phyloP scores from a whole-genome alignment of 768 basidiomycete genomes.

The Galerina marginata region DNA sequence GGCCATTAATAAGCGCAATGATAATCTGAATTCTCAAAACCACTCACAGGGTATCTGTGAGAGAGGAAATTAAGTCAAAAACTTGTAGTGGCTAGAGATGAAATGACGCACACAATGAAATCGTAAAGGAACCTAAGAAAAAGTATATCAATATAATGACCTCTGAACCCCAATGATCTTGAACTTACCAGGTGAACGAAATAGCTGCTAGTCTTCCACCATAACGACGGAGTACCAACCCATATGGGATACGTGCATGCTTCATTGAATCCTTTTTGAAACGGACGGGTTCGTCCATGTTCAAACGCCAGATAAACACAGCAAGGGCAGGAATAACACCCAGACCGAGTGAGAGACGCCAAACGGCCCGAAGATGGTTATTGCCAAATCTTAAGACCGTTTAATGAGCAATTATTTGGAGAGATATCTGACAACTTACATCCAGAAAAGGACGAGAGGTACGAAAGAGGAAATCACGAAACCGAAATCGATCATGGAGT shows the following conservation, averaged over 20 bases:
- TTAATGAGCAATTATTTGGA: slow-evolving; percentile 5
- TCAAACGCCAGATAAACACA: slow-evolving; percentile 87
- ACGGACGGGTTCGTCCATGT: slow-evolving; percentile 79
- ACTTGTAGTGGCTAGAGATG: neutral
- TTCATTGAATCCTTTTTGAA: slow-evolving; percentile 85
- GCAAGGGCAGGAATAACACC: slow-evolving; percentile 80
- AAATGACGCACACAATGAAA: slow-evolving; percentile 65
- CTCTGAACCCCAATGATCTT: neutral
- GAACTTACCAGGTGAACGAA: slow-evolving; percentile 71
- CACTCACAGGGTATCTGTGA: slow-evolving; percentile 66
- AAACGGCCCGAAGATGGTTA: slow-evolving; percentile 83
- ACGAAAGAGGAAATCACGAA: slow-evolving; percentile 83
- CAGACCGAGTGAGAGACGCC: slow-evolving; percentile 86
- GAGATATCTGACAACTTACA: slow-evolving; percentile 49
- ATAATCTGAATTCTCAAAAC: neutral
- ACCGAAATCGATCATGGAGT: slow-evolving; percentile 85
- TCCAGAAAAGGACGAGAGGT: slow-evolving; percentile 88
- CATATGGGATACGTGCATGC: slow-evolving; percentile 72
- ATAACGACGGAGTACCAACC: slow-evolving; percentile 79
- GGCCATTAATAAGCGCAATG: neutral
- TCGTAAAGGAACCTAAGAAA: slow-evolving; percentile 73
- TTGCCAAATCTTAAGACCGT: slow-evolving; percentile 61
- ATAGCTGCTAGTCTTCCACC: slow-evolving; percentile 77
- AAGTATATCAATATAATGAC: neutral
- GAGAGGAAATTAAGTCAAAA: neutral